Base-by-base conservation (phyloP, 2,329 filamentous ascomycete genomes). In the Neofusicoccum parvum region DNA sequence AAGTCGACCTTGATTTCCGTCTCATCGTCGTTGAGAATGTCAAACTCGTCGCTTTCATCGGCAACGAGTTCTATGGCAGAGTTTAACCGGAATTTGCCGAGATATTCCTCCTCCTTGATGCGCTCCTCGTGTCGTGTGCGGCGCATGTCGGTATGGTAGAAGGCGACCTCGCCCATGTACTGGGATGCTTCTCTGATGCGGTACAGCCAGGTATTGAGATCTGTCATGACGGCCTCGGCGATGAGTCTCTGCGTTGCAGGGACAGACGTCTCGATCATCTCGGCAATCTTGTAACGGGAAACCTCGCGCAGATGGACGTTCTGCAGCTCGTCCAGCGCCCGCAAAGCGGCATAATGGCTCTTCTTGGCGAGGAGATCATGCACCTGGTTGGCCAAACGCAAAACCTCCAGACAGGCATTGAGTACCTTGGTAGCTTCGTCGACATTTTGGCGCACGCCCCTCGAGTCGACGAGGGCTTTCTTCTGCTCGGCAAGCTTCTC, bases 131-230 rank as follows among this genome's bases (percentile, higher is more conserved):
- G 92, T 59, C 94, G 87, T 27, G 88, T 87, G 68, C 94, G 87
- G 50, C 95, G 88, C 75, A 96, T 87, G 72, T 97, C 91, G 0
- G 95, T 99, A 74, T 98, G 93, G 74, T 96, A 98, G 75, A 99
- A 96, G 3, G 95, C 94, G 6, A 99, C 92, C 76, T 99, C 95
- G 4, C 95, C 95, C 7, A 99, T 81, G 69, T 97, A 97, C 71
- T 97, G 94, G 1, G 95, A 97, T 17, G 93, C 96, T 78, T 99
- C 95, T 72, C 95, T 89, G 68, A 99, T 96, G 23, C 92, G 89
- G 73, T 91, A 99, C 10, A 99, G 83, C 95, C 95, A 99, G 0
- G 93, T 97, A 74, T 98, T 98, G 64, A 99, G 80, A 78, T 99
- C 95, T 2, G 88, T 91, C 92, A 98, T 98, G 70, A 99, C 95